Evolutionary conservation across 805 yeast species (phyloP).

Genomic region (Wickerhamiella azymoides): DNA sequence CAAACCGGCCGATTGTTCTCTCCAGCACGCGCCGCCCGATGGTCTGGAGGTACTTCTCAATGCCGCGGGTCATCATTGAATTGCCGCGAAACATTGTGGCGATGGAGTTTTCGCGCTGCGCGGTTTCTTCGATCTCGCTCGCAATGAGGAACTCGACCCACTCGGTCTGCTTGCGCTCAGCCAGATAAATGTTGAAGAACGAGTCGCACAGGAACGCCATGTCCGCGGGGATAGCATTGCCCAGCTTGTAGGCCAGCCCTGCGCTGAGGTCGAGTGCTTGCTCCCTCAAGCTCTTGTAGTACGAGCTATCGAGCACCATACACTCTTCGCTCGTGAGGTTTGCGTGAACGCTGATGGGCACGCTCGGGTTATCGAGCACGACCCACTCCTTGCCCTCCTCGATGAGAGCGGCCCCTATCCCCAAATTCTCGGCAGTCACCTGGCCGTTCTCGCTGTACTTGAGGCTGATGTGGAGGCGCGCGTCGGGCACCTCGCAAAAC

Average conservation of each 20-base stretch:
- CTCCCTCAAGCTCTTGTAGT: slow-evolving; percentile 48
- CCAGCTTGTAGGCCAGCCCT: slow-evolving; percentile 33
- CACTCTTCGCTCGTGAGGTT: slow-evolving; percentile 18
- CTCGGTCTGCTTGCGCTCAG: slow-evolving; percentile 48
- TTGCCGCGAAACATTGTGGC: slow-evolving; percentile 66
- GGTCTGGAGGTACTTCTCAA: slow-evolving; percentile 63
- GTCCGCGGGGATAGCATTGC: slow-evolving; percentile 10
- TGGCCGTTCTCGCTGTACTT: slow-evolving; percentile 28
- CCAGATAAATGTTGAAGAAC: slow-evolving; percentile 60
- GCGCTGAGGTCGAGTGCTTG: slow-evolving; percentile 36
- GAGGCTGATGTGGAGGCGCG: slow-evolving; percentile 23
- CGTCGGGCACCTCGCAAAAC: slow-evolving; percentile 37
- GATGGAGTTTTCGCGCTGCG: slow-evolving; percentile 3
- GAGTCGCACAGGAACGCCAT: slow-evolving; percentile 22
- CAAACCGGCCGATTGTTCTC: slow-evolving; percentile 55
- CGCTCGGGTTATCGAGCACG: slow-evolving; percentile 6
- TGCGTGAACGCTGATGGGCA: slow-evolving; percentile 18
- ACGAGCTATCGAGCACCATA: slow-evolving; percentile 36
- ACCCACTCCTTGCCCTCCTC: slow-evolving; percentile 8
- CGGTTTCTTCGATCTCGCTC: slow-evolving; percentile 36
- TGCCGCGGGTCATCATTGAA: slow-evolving; percentile 63
- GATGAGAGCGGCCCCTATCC: slow-evolving; percentile 2
- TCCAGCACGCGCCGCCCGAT: slow-evolving; percentile 71
- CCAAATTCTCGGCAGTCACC: slow-evolving; percentile 14
- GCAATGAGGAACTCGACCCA: slow-evolving; percentile 65